Conservation (phyloP, 2,329 filamentous ascomycete genomes). For the Botrytis deweyae region DNA sequence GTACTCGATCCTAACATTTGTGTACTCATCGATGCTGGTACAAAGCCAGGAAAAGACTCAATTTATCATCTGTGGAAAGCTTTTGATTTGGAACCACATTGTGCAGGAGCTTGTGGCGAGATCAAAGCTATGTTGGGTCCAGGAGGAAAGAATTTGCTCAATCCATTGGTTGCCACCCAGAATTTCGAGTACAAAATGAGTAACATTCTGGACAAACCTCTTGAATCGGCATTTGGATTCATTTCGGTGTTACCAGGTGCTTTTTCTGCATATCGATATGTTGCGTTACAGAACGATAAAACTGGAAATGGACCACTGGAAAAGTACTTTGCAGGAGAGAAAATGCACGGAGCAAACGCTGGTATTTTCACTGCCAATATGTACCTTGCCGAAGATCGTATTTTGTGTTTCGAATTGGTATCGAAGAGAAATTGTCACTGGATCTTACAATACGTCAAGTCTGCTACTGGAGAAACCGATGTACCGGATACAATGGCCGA, state of each 20-base stretch:
- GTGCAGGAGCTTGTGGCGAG: conserved; percentile 93
- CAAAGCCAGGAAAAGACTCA: conserved; percentile 81
- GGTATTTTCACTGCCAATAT: conserved; percentile 98
- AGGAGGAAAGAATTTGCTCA: conserved; percentile 77
- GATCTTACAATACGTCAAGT: conserved; percentile 98
- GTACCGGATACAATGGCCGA: conserved; percentile 93
- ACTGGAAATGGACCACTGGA: conserved; percentile 92
- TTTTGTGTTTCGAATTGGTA: conserved; percentile 91
- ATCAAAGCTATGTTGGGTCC: conserved; percentile 97
- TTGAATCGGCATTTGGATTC: conserved; percentile 96
- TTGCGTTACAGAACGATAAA: conserved; percentile 93
- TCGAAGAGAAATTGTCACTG: conserved; percentile 92
- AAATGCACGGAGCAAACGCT: conserved; percentile 89
- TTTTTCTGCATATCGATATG: conserved; percentile 91
- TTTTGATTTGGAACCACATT: conserved; percentile 95
- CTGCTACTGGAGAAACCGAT: conserved; percentile 94
- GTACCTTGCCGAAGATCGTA: conserved; percentile 88
- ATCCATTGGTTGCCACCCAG: conserved; percentile 92
- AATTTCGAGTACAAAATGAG: conserved; percentile 99
- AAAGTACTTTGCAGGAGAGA: conserved; percentile 99
- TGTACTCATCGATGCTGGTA: conserved; percentile 94
- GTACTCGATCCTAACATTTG: conserved; percentile 94
- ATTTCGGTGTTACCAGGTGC: conserved; percentile 96
- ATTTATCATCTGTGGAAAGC: conserved; percentile 98
- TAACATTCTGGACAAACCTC: conserved; percentile 95